Evolutionary conservation across 176 grass and related monocot genomes (phyloP).

Genomic region (Leersia perrieri): DNA sequence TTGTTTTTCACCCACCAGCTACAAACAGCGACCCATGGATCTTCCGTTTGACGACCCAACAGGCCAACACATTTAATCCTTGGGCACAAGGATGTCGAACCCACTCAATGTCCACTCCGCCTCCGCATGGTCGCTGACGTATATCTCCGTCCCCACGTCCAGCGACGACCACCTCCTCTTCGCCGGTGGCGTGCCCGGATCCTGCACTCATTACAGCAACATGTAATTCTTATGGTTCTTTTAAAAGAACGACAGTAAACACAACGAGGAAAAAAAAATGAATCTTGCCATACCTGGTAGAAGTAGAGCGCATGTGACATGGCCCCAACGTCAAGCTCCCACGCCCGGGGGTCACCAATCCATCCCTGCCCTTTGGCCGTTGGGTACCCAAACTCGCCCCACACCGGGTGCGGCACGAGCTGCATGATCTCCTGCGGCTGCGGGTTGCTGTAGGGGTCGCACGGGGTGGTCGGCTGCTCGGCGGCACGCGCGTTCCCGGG

Average conservation of each 20-base stretch:
- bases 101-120: slow-evolving; percentile 79
- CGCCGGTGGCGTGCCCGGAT: slow-evolving; percentile 53
- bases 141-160: slow-evolving; percentile 90
- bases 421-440: slow-evolving; percentile 94
- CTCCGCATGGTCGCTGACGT: slow-evolving; percentile 36
- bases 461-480: slow-evolving; percentile 69
- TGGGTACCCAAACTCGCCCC: slow-evolving; percentile 80
- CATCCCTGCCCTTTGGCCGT: slow-evolving; percentile 69
- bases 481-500: slow-evolving; percentile 71
- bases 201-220: slow-evolving; percentile 25
- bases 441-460: slow-evolving; percentile 93
- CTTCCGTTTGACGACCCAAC: background rate
- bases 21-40: background rate
- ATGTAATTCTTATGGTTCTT: too few relatives aligned
- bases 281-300: slow-evolving; percentile 53
- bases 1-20: background rate
- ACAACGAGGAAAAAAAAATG: too few relatives aligned
- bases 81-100: slow-evolving; percentile 74
- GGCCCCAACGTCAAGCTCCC: slow-evolving; percentile 80
- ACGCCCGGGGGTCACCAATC: slow-evolving; percentile 64
- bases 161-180: slow-evolving; percentile 73
- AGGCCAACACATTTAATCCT: background rate
- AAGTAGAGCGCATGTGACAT: slow-evolving; percentile 83
- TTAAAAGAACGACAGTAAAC: background rate
- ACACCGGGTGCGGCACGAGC: slow-evolving; percentile 73